A percentile compares a stretch with the other conserved stretches of the same genome.
These are phyloP conservation scores for Melaleuca alternifolia DNA, from an alignment of 345 rosid species.

Conservation along the genomic window DNA sequence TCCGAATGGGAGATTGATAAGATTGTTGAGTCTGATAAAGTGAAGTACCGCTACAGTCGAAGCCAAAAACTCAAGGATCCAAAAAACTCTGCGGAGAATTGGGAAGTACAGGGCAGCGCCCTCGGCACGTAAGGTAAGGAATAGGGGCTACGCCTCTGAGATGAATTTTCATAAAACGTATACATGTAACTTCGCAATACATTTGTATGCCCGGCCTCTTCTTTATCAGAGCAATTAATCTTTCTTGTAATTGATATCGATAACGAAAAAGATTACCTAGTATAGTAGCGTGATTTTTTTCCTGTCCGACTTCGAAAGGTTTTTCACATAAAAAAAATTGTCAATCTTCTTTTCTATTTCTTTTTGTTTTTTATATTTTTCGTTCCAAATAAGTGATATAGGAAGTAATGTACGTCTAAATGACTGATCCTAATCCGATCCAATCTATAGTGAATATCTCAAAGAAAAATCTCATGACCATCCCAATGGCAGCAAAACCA, in stretches of 20 bases:
- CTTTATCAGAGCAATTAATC: rapidly evolving
- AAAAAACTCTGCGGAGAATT: too few species aligned
- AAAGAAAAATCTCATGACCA: background rate
- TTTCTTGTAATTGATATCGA: background rate
- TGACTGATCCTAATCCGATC: background rate
- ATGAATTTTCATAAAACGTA: too few species aligned
- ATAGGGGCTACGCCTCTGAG: rapidly evolving
- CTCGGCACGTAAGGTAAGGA: background rate
- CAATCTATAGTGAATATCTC: background rate
- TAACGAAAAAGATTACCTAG: background rate
- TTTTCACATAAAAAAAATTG: background rate
- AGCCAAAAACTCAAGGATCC: background rate
- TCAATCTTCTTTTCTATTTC: background rate
- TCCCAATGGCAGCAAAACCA: background rate
- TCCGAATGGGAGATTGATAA: background rate
- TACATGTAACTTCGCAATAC: background rate
- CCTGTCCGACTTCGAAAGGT: background rate
- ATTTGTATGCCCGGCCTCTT: background rate
- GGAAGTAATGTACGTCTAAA: background rate
- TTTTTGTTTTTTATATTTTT: background rate
- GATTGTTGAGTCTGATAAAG: background rate
- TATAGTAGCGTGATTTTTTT: background rate
- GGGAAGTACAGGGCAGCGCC: background rate
- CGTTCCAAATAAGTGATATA: background rate
- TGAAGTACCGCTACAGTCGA: background rate